Conservation (phyloP, 371 early-diverging fungal species). For the Choanephora cucurbitarum region DNA sequence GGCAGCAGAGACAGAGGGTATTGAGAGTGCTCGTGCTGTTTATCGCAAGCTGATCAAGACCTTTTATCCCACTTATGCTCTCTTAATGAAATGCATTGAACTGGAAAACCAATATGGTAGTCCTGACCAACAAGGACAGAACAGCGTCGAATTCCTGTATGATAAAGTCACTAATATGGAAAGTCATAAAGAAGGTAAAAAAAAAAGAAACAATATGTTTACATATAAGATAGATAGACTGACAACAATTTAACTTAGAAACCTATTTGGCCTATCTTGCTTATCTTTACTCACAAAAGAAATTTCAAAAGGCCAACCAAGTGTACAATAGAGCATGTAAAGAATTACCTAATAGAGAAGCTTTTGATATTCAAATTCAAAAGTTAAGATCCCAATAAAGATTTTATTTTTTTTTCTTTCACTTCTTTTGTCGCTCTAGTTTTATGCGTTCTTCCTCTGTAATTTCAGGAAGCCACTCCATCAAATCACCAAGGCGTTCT, state of each 20-base stretch:
- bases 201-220: not conserved
- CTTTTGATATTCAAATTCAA: slow-evolving; percentile 43
- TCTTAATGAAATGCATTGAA: slow-evolving; percentile 62
- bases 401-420: no score
- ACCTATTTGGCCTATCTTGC: slow-evolving; percentile 64
- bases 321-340: slow-evolving; percentile 69
- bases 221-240: no score
- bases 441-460: slow-evolving; percentile 34
- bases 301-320: slow-evolving; percentile 49
- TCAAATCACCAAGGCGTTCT: slow-evolving; percentile 33
- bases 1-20: slow-evolving; percentile 47
- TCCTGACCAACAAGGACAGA: slow-evolving; percentile 20
- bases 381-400: slow-evolving; percentile 10
- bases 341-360: slow-evolving; percentile 56
- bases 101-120: slow-evolving; percentile 53
- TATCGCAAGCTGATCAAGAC: slow-evolving; percentile 55
- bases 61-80: slow-evolving; percentile 60
- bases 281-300: slow-evolving; percentile 58
- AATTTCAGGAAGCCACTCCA: slow-evolving; percentile 54
- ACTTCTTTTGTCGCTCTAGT: no score
- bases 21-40: slow-evolving; percentile 52
- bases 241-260: slow-evolving; percentile 30
- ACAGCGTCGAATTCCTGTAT: slow-evolving; percentile 52
- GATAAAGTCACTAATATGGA: slow-evolving; percentile 60
- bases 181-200: slow-evolving; percentile 54